Percentiles rank a stretch among this genome's conserved stretches.
These are phyloP conservation scores for Penicillium samsonianum DNA, from an alignment of 495 filamentous ascomycete genomes.

Conservation along the genomic window DNA sequence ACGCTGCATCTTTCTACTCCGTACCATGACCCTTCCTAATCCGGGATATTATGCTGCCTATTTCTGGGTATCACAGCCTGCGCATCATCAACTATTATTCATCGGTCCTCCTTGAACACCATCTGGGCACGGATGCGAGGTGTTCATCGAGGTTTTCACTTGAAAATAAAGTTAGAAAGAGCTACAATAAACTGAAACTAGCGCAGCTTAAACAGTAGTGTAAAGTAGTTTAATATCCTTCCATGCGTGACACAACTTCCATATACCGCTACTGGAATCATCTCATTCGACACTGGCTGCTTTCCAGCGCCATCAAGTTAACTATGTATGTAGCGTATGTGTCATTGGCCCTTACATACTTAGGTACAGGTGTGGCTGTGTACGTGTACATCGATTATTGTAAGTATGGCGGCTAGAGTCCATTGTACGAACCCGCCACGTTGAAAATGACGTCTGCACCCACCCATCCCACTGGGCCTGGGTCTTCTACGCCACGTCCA, in stretches of 20 bases:
- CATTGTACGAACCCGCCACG: not conserved
- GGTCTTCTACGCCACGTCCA: not conserved
- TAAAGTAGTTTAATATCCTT: not conserved
- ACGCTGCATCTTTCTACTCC: not conserved
- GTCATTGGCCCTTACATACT: not conserved
- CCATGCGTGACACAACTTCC: not conserved
- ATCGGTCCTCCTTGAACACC: not conserved
- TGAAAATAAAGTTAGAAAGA: constrained; percentile 2
- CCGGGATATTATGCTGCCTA: too few species aligned
- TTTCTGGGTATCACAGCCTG: not conserved
- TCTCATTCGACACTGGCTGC: not conserved
- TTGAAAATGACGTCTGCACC: constrained; percentile 6
- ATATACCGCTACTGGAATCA: not conserved
- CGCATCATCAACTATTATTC: not conserved
- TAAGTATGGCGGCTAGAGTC: not conserved
- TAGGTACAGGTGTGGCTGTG: not conserved
- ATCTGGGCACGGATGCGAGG: not conserved
- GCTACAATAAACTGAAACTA: constrained; percentile 4
- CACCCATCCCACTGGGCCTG: not conserved
- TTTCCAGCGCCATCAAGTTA: not conserved
- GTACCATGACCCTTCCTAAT: not conserved
- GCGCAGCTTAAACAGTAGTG: not conserved
- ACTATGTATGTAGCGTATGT: not conserved
- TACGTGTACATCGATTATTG: not conserved
- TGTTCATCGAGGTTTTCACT: not conserved